phyloP scores from a whole-genome alignment of 2,329 filamentous ascomycete species.

The Fusarium subtropicale region DNA sequence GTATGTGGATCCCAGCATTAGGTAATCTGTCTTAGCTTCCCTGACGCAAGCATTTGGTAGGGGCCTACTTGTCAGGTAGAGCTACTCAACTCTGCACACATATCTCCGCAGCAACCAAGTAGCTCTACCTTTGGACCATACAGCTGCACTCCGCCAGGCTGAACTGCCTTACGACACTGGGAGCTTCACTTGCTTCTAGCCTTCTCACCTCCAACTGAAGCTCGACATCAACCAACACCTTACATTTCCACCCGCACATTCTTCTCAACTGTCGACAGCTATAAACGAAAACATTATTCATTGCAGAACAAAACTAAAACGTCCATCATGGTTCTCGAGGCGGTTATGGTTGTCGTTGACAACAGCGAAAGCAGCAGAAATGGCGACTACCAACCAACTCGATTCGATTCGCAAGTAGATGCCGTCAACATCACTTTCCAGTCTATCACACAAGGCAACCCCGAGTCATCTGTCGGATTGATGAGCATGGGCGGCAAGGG shows the following conservation, averaged over 20 bases:
- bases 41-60: conserved; percentile 39
- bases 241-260: conserved; percentile 2
- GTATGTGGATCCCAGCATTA: conserved; percentile 36
- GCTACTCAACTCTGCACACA: conserved; percentile 14
- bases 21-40: conserved; percentile 44
- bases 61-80: conserved; percentile 21
- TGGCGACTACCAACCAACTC: conserved; percentile 89
- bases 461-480: conserved; percentile 94
- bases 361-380: conserved; percentile 99
- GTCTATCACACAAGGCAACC: conserved; percentile 93
- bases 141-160: conserved; percentile 54
- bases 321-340: conserved; percentile 95
- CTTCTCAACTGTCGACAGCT: conserved; percentile 11
- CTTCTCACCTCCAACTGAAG: conserved; percentile 46
- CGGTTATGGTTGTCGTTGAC: conserved; percentile 99
- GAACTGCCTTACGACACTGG: conserved; percentile 59
- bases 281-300: background rate
- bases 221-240: conserved; percentile 38
- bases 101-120: conserved; percentile 20
- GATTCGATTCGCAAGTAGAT: conserved; percentile 96
- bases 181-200: conserved; percentile 46
- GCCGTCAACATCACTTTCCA: conserved; percentile 96
- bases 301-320: conserved; percentile 40
- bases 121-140: conserved; percentile 37
- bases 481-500: conserved; percentile 99